Conservation (phyloP, 305 asterid species). For the Ilex paraguariensis region DNA sequence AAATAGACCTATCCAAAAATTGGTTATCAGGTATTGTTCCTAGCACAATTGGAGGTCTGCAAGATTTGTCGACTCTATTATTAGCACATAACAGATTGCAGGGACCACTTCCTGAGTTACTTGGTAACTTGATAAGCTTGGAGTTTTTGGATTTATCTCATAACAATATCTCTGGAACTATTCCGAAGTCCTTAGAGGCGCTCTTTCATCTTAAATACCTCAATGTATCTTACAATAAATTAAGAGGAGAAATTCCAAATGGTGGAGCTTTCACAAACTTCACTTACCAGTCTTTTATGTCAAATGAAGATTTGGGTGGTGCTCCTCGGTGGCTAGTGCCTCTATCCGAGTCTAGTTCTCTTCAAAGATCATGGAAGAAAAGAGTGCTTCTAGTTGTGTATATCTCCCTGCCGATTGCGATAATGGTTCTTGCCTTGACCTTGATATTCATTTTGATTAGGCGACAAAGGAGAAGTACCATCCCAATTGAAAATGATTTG, state of each 20-base stretch:
- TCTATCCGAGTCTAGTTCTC: not conserved
- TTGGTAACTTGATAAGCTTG: too few relatives aligned
- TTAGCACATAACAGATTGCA: not conserved
- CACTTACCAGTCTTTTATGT: too few relatives aligned
- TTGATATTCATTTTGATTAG: too few relatives aligned
- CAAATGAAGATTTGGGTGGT: too few relatives aligned
- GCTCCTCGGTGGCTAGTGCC: not conserved
- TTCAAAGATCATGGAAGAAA: not conserved
- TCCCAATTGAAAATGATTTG: not conserved
- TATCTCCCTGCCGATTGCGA: too few relatives aligned
- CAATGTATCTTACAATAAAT: not conserved
- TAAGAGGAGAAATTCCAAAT: too few relatives aligned
- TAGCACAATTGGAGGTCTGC: not conserved
- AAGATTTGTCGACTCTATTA: not conserved
- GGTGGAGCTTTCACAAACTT: too few relatives aligned
- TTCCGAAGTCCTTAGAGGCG: not conserved
- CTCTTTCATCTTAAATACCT: not conserved
- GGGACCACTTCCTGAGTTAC: too few relatives aligned
- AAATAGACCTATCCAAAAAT: not conserved
- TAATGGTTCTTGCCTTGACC: too few relatives aligned
- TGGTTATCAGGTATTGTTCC: not conserved
- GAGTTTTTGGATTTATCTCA: too few relatives aligned
- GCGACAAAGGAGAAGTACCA: not conserved
- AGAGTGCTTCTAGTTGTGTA: not conserved
- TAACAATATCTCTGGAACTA: too few relatives aligned